Evolutionary conservation across 495 filamentous ascomycete species (phyloP).

Genomic region (Penicillium coffeae): DNA sequence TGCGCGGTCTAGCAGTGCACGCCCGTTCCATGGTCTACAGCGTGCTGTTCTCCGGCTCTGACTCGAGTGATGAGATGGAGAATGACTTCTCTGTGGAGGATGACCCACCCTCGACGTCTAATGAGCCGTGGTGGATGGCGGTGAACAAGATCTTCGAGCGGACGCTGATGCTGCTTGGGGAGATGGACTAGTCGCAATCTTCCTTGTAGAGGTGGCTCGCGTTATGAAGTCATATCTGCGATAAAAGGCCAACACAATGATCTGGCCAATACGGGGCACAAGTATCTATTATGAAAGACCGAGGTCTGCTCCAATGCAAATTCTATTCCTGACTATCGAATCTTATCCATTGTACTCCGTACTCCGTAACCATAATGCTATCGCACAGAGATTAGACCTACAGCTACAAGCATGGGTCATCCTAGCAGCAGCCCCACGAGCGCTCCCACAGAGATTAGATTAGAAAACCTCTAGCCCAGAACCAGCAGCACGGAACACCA

Average conservation of each 20-base stretch:
- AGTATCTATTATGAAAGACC: no score
- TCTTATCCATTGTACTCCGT: no score
- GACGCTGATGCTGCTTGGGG: conserved; percentile 68
- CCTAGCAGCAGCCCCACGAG: neutral
- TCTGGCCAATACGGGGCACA: no score
- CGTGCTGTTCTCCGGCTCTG: neutral
- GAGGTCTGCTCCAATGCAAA: no score
- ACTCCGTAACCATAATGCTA: no score
- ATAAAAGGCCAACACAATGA: no score
- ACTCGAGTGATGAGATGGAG: conserved; percentile 32
- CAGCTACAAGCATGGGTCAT: neutral
- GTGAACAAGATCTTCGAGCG: conserved; percentile 73
- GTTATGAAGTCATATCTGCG: no score
- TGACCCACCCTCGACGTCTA: conserved; percentile 7
- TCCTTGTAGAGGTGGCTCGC: no score
- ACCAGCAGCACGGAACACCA: neutral
- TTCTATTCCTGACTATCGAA: no score
- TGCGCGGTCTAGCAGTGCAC: conserved; percentile 70
- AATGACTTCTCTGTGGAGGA: conserved; percentile 32
- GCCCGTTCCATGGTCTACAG: conserved; percentile 41
- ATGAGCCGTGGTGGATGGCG: conserved; percentile 56
- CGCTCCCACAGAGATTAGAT: neutral
- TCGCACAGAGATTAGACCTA: no score
- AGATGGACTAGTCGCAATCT: no score
- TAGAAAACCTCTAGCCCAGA: neutral